Percentiles rank a stretch among this genome's conserved stretches.
Conservation (phyloP, 2,329 filamentous ascomycete species). For the Zymoseptoria crescenta region DNA sequence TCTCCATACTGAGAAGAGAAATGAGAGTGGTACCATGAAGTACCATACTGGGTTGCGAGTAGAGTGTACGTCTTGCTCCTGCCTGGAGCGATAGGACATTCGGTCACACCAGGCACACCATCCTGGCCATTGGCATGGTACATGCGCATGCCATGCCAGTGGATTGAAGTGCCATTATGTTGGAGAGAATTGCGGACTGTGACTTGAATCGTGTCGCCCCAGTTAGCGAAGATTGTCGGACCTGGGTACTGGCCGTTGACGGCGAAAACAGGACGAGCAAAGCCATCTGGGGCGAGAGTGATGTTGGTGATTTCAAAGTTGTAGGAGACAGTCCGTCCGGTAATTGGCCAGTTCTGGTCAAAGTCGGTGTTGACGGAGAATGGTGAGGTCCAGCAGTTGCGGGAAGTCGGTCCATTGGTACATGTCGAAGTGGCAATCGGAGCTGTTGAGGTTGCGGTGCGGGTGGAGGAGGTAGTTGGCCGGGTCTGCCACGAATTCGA, state of each 20-base stretch:
- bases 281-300: slow-evolving; percentile 41
- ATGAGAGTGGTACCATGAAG: slow-evolving; percentile 46
- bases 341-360: slow-evolving; percentile 27
- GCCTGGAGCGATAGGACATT: slow-evolving; percentile 44
- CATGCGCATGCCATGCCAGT: slow-evolving; percentile 57
- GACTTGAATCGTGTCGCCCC: slow-evolving; percentile 39
- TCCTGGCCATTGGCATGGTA: slow-evolving; percentile 49
- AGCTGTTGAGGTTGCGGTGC: slow-evolving; percentile 11
- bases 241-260: slow-evolving; percentile 59
- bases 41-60: slow-evolving; percentile 44
- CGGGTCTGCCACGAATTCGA: slow-evolving; percentile 33
- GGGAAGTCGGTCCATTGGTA: slow-evolving; percentile 23
- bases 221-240: slow-evolving; percentile 26
- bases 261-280: slow-evolving; percentile 34
- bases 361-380: slow-evolving; percentile 30
- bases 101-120: slow-evolving; percentile 46
- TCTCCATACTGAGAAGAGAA: slow-evolving; percentile 48
- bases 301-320: slow-evolving; percentile 27
- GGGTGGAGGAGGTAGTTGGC: slow-evolving; percentile 10
- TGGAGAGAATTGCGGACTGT: slow-evolving; percentile 48
- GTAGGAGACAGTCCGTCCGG: slow-evolving; percentile 29
- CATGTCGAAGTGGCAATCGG: slow-evolving; percentile 19
- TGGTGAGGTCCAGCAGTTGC: slow-evolving; percentile 23
- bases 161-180: slow-evolving; percentile 53
- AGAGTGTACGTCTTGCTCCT: slow-evolving; percentile 50